A percentile compares a stretch with the other conserved stretches of the same genome.
These are phyloP conservation scores for Phytopythium montanum DNA, from an alignment of 352 stramenopile genomes.

Conservation along the genomic window DNA sequence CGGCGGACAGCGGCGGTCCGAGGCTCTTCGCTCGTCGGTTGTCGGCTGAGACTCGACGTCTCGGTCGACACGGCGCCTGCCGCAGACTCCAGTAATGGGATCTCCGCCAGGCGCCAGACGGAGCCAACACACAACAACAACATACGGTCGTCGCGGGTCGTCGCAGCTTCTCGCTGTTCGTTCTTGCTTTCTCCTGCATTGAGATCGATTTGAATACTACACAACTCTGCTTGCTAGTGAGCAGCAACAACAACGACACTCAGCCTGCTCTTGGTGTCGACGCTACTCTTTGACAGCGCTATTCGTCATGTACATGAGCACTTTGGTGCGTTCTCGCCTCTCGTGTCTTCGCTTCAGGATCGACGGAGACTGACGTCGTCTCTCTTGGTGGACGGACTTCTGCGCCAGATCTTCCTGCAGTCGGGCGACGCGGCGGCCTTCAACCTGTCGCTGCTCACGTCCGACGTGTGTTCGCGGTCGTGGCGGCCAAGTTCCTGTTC, in stretches of 20 bases:
- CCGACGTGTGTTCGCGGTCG: constrained; percentile 8
- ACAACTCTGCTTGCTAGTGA: not conserved
- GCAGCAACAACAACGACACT: not conserved
- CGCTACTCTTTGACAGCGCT: too few species aligned
- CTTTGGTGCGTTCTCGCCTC: too few species aligned
- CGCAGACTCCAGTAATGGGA: not conserved
- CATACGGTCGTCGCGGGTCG: not conserved
- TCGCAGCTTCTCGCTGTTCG: not conserved
- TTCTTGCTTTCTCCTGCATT: constrained; percentile 1
- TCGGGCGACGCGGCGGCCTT: constrained; percentile 93
- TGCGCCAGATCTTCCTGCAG: constrained; percentile 73
- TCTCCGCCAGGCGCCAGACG: constrained; percentile 2
- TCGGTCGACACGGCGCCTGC: constrained; percentile 1
- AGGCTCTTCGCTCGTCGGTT: constrained; percentile 6
- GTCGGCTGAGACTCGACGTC: not conserved
- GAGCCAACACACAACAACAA: constrained; percentile 4
- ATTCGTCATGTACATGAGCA: too few species aligned
- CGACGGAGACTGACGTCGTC: too few species aligned
- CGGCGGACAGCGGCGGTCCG: not conserved
- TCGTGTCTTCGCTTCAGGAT: too few species aligned
- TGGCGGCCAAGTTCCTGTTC: too few species aligned
- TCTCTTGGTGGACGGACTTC: not conserved
- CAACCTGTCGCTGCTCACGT: constrained; percentile 96
- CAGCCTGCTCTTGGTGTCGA: not conserved
- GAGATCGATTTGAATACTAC: not conserved